Base-by-base conservation (phyloP, 305 asterid species). In the Solanum hybrid region DNA sequence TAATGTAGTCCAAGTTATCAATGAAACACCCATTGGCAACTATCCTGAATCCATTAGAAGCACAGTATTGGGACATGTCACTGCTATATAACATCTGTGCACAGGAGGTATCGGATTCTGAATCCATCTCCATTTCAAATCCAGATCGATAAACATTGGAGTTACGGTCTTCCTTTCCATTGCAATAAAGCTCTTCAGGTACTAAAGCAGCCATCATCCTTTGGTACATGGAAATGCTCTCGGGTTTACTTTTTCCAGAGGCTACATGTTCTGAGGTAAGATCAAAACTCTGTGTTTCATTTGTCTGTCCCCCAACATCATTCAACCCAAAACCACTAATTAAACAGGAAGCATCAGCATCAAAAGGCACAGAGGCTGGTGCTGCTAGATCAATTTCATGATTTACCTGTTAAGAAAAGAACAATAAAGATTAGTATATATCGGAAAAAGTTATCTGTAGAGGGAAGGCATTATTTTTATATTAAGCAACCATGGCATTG, bases 131-230 rank as follows among this genome's bases (percentile, higher is more conserved):
- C 82, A 91, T 89, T 92, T 92, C 96, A 92, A 92, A 92, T 79
- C 78, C 93, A 91, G 96, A 93, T 85, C 91, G 95, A 89, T 92
- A 91, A 72, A 78, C 90, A 91, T 93, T 94, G 84, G 92, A 94
- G 31, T 86, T 92, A 86, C 89, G 90, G 88, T 92, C 96, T 88
- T 96, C 96, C 56, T 87, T 93, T 71, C 91, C 93, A 85, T 89
- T 90, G 90, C 88, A 90, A 89, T 88, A 91, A 91, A 93, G 90
- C 73, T 91, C 92, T 80, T 91, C 92, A 72, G 99, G 95, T 89
- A 97, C 93, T 91, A 97, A 90, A 89, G 99, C 98, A 71, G 99
- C 94, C 88, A 97, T 90, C 89, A 97, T 90, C 90, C 97, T 97
- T 93, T 97, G 99, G 91, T 88, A 95, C 76, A 97, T 90, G 88